Evolutionary conservation across 495 filamentous ascomycete species (phyloP), one percentile per base, ranked within the genome.

Genomic region (Aspergillus nidulans): DNA sequence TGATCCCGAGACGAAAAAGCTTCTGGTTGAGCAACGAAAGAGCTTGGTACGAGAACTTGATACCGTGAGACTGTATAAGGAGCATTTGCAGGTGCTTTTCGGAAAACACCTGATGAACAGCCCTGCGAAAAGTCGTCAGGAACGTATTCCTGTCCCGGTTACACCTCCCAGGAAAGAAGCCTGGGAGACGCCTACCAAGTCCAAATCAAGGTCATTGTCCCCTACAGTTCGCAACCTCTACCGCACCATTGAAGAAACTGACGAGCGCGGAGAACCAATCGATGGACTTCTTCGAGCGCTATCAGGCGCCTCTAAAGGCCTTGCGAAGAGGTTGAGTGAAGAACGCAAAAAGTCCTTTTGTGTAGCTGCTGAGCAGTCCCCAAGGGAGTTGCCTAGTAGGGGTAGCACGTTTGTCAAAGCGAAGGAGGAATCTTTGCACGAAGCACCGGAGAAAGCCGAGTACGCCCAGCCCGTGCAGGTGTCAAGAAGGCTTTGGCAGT

Each of bases 41-140:
- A 56, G 56, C 43, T 56, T 77, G 26, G 69, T 76, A 0, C 61
- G 69, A 44, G 66, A 75, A 36, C 44, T 75, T 19, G 73, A 76
- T 42, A 60, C 56, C 12, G 61, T 69, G 10, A 68, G 73, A 25
- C 36, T 66, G 13, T 67, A 66, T 36, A 70, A 63, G 54, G 73
- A 71, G n/a, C 65, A 71, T 28, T 43, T 68, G 24, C 65, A 69
- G 26, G 59, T 56, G 23, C 55, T 57, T 6, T 58, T 62, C 25
- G 52, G 54, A 26, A 57, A 48, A 23, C 15, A 38, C 25, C 48
- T 44, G 12, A 30, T 51, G 30, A 25, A 24, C 8, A 49, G n/a
- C 48, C 41, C 21, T 47, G 53, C 38, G 20, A 20, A 24, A 16
- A 18, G n/a, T 23, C 49, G 58, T 21, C 40, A 34, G 41, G 43